These are phyloP conservation scores for Schoenoplectus tabernaemontani DNA, from an alignment of 202 grass and related monocot genomes.

Conservation along the genomic window DNA sequence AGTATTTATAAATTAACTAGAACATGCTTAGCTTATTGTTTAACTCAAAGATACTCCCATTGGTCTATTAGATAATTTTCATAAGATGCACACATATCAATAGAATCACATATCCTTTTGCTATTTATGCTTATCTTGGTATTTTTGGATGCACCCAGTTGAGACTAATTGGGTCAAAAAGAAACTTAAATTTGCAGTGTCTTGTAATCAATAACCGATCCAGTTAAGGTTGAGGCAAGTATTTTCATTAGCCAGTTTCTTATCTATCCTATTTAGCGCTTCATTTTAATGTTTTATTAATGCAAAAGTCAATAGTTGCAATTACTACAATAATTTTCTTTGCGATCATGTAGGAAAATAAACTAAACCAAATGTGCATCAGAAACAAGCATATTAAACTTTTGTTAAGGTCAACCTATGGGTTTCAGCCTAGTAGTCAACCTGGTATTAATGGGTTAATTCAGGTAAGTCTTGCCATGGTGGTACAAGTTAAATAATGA, in stretches of 20 bases:
- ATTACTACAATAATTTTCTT: not conserved
- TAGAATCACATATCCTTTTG: not conserved
- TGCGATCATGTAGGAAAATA: not conserved
- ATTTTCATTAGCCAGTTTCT: not conserved
- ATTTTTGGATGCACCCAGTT: not conserved
- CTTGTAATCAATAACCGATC: not conserved
- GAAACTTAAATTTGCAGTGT: not conserved
- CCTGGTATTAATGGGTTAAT: not conserved
- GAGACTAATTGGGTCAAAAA: not conserved
- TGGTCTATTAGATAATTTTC: not conserved
- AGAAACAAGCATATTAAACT: not conserved
- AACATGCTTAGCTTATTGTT: not conserved
- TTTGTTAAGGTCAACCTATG: not conserved
- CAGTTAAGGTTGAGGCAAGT: not conserved
- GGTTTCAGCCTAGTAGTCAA: not conserved
- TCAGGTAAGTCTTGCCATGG: not conserved
- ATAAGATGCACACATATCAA: not conserved
- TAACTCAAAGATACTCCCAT: not conserved
- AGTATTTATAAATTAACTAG: not conserved
- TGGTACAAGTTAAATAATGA: not conserved
- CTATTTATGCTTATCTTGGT: not conserved
- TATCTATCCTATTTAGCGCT: not conserved
- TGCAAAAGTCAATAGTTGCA: not conserved
- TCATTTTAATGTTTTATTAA: not conserved
- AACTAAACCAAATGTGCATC: conserved; percentile 6